Conservation (phyloP, 495 filamentous ascomycete species). For the Amphirosellinia nigrospora region DNA sequence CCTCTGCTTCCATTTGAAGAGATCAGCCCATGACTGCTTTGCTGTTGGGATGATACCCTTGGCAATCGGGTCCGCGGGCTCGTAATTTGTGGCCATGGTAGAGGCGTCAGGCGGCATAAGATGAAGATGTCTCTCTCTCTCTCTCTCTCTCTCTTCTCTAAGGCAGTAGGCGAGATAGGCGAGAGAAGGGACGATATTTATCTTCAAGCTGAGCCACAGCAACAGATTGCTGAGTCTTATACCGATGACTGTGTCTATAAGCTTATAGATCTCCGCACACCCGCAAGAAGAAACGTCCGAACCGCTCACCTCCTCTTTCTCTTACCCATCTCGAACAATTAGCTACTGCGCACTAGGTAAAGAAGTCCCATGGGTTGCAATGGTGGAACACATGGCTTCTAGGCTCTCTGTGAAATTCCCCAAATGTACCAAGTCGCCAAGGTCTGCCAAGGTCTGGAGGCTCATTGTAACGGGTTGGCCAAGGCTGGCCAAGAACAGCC, state of each 20-base stretch:
- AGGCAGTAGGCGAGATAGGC: neutral
- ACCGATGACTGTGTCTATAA: neutral
- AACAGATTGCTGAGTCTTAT: slow-evolving; percentile 11
- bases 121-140: neutral
- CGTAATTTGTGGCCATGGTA: slow-evolving; percentile 41
- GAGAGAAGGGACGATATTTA: neutral
- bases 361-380: neutral
- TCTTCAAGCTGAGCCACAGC: neutral
- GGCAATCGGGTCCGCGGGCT: slow-evolving; percentile 63
- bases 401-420: neutral
- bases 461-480: slow-evolving; percentile 18
- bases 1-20: slow-evolving; percentile 72
- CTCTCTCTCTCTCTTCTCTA: neutral
- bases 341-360: too few species aligned
- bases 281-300: neutral
- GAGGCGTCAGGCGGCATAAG: neutral
- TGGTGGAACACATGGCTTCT: neutral
- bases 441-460: neutral
- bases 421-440: slow-evolving; percentile 19
- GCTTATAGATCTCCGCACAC: slow-evolving; percentile 4
- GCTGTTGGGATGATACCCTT: slow-evolving; percentile 64
- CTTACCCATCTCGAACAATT: neutral
- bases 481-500: slow-evolving; percentile 21
- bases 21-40: slow-evolving; percentile 63
- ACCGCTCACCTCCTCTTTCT: slow-evolving; percentile 1